Evolutionary conservation across 225 moss, liverwort and hornwort species (phyloP), one percentile per base, ranked within the genome.

Genomic region (Climacium dendroides): DNA sequence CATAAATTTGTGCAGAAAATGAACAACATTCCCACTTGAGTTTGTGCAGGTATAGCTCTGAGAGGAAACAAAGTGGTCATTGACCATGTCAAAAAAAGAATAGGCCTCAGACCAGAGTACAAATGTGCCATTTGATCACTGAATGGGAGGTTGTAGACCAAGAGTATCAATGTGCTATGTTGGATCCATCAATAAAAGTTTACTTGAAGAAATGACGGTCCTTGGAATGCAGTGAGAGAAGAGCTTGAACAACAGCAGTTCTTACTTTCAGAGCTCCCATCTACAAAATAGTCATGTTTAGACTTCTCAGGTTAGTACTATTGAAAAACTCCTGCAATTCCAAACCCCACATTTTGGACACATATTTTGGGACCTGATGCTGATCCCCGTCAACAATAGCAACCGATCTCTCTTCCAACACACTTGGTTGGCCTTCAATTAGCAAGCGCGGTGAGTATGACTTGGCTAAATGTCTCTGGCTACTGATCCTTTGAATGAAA

Each of bases 11-110:
- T 53, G 13, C 13, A 75, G 26, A 54, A 54, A n/a, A 14, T n/a
- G 20, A 74, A 35, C 14, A 54, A 81, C 48, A 59, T 20, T 71
- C 59, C 45, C 18, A 75, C 19, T 32, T 61, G 60, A 52, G 26
- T 30, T 26, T 87, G 69, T 81, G 66, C 87, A 87, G 82, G 87
- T 78, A 72, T 82, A 78, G 89, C 91, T 26, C 78, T 91, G 1
- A 62, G 91, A 76, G 85, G 89, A 63, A 91, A 89, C 64, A 91
- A 87, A 72, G 11, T 91, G 48, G 29, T 89, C 62, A 78, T 91
- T 72, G 91, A 87, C 82, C 82, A 91, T 73, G 69, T 47, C 9
- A 85, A 85, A 29, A 62, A 85, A 81, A 84, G 76, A 84, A 63
- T 87, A 29, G 87, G 89, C 17, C 18, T 89, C 29, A 48, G 29